A percentile compares a stretch with the other conserved stretches of the same genome.
Evolutionary conservation across 2,329 filamentous ascomycete species (phyloP).

Genomic region (Arthroderma sp.): DNA sequence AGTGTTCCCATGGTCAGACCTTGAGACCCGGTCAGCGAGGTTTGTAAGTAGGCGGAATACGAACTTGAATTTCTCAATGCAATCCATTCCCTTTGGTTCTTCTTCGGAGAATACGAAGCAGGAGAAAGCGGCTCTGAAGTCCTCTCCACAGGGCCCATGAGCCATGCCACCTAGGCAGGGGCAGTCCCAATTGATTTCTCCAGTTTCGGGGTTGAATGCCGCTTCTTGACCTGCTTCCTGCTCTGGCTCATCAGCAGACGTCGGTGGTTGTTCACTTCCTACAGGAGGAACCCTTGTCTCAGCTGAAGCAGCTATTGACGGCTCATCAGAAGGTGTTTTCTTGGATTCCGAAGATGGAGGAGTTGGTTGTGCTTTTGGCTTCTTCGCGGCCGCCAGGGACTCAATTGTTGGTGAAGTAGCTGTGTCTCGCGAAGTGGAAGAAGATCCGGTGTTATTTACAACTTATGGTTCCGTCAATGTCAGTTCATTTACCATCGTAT

Average conservation of each 20-base stretch:
- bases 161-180: slow-evolving; percentile 97
- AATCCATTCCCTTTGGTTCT: slow-evolving; percentile 95
- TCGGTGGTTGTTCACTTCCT: slow-evolving; percentile 9
- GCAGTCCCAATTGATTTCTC: slow-evolving; percentile 99
- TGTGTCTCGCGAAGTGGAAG: neutral
- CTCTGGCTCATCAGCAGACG: slow-evolving; percentile 48
- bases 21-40: neutral
- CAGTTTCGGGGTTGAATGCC: slow-evolving; percentile 95
- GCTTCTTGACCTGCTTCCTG: slow-evolving; percentile 76
- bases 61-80: slow-evolving; percentile 94
- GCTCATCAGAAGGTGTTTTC: slow-evolving; percentile 9
- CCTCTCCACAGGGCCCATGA: slow-evolving; percentile 82
- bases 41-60: no score
- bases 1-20: no score
- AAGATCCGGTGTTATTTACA: neutral
- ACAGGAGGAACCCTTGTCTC: slow-evolving; percentile 11
- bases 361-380: slow-evolving; percentile 12
- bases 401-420: slow-evolving; percentile 11
- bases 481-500: neutral
- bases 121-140: slow-evolving; percentile 92
- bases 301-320: slow-evolving; percentile 15
- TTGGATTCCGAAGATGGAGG: slow-evolving; percentile 12
- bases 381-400: slow-evolving; percentile 10
- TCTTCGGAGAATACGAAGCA: slow-evolving; percentile 94
- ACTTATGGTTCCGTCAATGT: neutral